Percentiles rank a stretch among this genome's conserved stretches.
Conservation (phyloP, 1,139 yeast genomes). For the Suhomyces coccinellae region DNA sequence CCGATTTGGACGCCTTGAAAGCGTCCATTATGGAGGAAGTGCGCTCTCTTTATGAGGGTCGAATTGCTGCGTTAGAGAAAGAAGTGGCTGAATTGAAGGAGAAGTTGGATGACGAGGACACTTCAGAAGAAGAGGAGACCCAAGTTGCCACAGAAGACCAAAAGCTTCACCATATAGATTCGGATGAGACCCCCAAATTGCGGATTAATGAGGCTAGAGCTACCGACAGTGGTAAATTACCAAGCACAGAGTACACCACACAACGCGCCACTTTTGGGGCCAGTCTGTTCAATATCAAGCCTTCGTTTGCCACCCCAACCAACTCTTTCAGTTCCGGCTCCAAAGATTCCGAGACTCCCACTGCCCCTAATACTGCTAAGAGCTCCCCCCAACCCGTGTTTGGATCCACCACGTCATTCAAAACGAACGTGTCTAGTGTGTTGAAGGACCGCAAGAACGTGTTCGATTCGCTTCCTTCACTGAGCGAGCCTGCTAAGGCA, state of each 20-base stretch:
- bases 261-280: conserved; percentile 30
- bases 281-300: conserved; percentile 27
- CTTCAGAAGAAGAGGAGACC: not conserved
- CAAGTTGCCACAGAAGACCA: not conserved
- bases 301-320: conserved; percentile 24
- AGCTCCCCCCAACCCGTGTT: conserved; percentile 34
- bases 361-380: conserved; percentile 13
- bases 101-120: not conserved
- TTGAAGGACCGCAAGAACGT: conserved; percentile 34
- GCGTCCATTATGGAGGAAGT: conserved; percentile 8
- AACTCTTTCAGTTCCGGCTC: conserved; percentile 17
- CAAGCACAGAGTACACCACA: not conserved
- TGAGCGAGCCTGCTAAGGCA: conserved; percentile 10
- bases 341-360: conserved; percentile 10
- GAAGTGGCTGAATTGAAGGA: conserved; percentile 20
- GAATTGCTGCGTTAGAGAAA: conserved; percentile 23
- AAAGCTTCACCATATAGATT: not conserved
- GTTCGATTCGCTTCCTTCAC: conserved; percentile 30
- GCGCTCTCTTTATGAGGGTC: conserved; percentile 18
- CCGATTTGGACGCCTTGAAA: conserved; percentile 3
- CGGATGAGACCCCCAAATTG: not conserved
- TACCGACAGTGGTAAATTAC: not conserved
- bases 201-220: not conserved
- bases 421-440: conserved; percentile 36
- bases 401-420: conserved; percentile 57